Base-by-base conservation (phyloP, 169 alveolate species). In the Plasmodium fragile region DNA sequence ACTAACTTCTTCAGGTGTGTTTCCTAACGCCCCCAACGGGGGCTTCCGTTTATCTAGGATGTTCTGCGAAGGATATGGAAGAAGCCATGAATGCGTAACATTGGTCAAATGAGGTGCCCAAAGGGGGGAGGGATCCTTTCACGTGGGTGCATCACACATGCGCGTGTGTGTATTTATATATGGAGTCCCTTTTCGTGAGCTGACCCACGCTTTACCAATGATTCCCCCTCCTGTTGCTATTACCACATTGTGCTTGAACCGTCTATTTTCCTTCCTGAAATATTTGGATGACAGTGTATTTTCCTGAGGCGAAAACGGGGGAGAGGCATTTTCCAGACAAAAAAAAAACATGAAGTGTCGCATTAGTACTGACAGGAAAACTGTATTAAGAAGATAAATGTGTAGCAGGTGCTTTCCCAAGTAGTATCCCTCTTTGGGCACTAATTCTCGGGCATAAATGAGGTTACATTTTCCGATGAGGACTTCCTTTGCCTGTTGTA, bases 381-480 rank as follows among this genome's bases (percentile, higher is more conserved):
- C 16, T 4, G 32, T 8, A 2, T 75, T 36, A 77, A 3, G 11
- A 52, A 16, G 25, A 16, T 5, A 55, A 34, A 6, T 3, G 10
- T 41, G 11, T 18, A 5, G 28, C 25, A 39, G 36, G 83, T 77
- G 8, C 32, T 79, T 34, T 39, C 28, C 22, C 59, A 3, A 28
- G 5, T 28, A 34, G 52, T 25, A 22, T 8, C 36, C 41, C n/a
- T 41, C 59, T 28, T 25, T 53, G 71, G 34, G 34, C 65, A 59
- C 53, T 22, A 30, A 52, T 43, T 30, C 30, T 81, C 45, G 32
- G 36, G 10, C 28, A 22, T 55, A 52, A 13, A 1, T 4, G 18
- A 52, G 18, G 41, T 84, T 84, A 84, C 93, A 84, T 72, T 84
- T 73, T 84, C 84, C 72, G 93, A 84, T 30, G 93, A 84, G 78